Conservation (phyloP, 805 yeast genomes). For the Cyberlindnera maclurae region DNA sequence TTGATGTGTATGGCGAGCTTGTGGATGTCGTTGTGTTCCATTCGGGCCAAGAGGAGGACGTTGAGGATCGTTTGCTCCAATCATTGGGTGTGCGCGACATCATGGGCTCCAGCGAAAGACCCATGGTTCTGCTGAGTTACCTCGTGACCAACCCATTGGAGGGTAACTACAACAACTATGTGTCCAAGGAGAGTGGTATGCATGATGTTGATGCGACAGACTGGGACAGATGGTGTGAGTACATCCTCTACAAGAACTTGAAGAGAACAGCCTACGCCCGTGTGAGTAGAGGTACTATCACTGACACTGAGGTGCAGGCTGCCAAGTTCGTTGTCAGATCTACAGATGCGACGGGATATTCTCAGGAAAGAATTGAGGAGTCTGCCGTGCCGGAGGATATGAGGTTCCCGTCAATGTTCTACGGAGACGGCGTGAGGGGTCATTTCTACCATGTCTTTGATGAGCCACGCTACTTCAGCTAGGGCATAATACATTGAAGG, state of each 20-base stretch:
- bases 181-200: slow-evolving; percentile 78
- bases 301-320: slow-evolving; percentile 94
- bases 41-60: slow-evolving; percentile 97
- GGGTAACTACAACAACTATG: slow-evolving; percentile 91
- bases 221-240: slow-evolving; percentile 98
- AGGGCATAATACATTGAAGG: background rate
- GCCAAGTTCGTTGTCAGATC: slow-evolving; percentile 63
- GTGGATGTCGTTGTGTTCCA: slow-evolving; percentile 97
- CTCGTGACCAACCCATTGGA: slow-evolving; percentile 80
- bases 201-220: slow-evolving; percentile 89
- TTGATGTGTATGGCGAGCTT: slow-evolving; percentile 79
- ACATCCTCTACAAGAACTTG: slow-evolving; percentile 80
- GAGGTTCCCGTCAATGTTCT: slow-evolving; percentile 71
- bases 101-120: slow-evolving; percentile 78
- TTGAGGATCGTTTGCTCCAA: slow-evolving; percentile 85
- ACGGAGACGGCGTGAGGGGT: slow-evolving; percentile 90
- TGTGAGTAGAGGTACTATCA: slow-evolving; percentile 84
- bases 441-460: slow-evolving; percentile 93
- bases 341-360: slow-evolving; percentile 32
- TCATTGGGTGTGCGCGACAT: slow-evolving; percentile 65
- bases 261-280: slow-evolving; percentile 91
- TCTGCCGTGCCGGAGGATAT: slow-evolving; percentile 48
- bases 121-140: slow-evolving; percentile 83
- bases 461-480: slow-evolving; percentile 49
- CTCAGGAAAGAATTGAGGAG: slow-evolving; percentile 52